Evolutionary conservation across 805 yeast species (phyloP).

Genomic region (Lachancea cidri): DNA sequence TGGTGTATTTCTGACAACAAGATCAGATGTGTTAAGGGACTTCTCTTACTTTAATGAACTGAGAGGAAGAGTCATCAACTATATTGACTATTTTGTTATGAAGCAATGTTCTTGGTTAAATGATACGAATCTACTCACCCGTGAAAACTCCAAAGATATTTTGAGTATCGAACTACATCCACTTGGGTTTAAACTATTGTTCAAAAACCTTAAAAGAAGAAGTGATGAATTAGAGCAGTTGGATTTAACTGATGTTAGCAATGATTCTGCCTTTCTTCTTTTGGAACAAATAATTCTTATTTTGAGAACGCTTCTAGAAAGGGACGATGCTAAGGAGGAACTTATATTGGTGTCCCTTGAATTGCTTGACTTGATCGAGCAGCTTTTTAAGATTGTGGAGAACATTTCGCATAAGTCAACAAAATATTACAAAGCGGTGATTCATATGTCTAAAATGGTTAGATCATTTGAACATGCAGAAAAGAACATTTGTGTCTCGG

Average conservation of each 20-base stretch:
- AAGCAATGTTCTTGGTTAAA: conserved; percentile 46
- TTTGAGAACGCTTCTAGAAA: conserved; percentile 35
- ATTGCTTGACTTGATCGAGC: conserved; percentile 33
- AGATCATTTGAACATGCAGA: conserved; percentile 30
- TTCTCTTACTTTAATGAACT: conserved; percentile 16
- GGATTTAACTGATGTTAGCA: conserved; percentile 19
- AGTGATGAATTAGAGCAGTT: conserved; percentile 31
- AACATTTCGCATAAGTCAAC: conserved; percentile 21
- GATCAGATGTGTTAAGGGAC: conserved; percentile 10
- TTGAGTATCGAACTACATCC: conserved; percentile 63
- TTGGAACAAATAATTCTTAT: conserved; percentile 48
- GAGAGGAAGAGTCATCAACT: conserved; percentile 31
- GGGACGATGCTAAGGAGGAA: conserved; percentile 30
- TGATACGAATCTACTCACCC: conserved; percentile 45
- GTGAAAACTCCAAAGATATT: conserved; percentile 71
- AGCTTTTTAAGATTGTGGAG: conserved; percentile 24
- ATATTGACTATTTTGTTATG: conserved; percentile 44
- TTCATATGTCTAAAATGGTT: conserved; percentile 32
- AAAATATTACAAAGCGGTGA: conserved; percentile 29
- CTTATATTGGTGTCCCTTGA: conserved; percentile 33
- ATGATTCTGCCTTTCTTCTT: conserved; percentile 32
- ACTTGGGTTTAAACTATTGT: conserved; percentile 44
- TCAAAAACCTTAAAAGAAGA: conserved; percentile 39
- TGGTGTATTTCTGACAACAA: conserved; percentile 48
- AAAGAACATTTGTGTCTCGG: conserved; percentile 26